Conservation (phyloP, 2,329 filamentous ascomycete species). For the Penicillium glabrum region DNA sequence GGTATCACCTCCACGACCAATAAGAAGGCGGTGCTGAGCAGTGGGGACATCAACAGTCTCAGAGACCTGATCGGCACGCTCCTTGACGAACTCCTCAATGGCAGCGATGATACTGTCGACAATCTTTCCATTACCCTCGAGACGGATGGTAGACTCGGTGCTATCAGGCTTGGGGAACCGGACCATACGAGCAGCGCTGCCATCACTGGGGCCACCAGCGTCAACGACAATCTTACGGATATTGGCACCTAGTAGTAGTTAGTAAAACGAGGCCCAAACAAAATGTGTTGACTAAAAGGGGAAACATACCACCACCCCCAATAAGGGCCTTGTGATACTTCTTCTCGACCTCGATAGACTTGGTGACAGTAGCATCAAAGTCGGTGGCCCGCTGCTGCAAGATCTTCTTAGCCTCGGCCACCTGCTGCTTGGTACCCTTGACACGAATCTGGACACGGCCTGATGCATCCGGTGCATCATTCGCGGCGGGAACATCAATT, state of each 20-base stretch:
- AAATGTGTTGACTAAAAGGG: neutral
- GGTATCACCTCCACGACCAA: conserved; percentile 86
- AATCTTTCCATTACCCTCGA: conserved; percentile 80
- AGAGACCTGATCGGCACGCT: conserved; percentile 79
- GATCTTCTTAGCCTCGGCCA: conserved; percentile 87
- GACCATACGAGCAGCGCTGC: conserved; percentile 82
- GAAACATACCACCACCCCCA: conserved; percentile 74
- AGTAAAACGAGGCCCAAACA: conserved; percentile 27
- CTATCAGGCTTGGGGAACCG: conserved; percentile 91
- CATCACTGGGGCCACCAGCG: conserved; percentile 86
- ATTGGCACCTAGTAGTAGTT: conserved; percentile 66
- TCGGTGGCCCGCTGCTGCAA: conserved; percentile 81
- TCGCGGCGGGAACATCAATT: conserved; percentile 84
- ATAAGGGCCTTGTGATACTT: conserved; percentile 87
- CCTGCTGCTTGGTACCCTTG: conserved; percentile 88
- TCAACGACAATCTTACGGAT: conserved; percentile 82
- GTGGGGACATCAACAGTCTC: conserved; percentile 78
- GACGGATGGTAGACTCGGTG: conserved; percentile 77
- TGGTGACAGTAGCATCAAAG: conserved; percentile 85
- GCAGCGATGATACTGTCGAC: conserved; percentile 85
- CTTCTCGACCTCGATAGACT: conserved; percentile 86
- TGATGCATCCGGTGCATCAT: conserved; percentile 65
- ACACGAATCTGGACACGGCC: conserved; percentile 81
- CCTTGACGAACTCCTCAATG: conserved; percentile 77
- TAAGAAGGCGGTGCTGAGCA: conserved; percentile 86